Conservation (phyloP, 2,329 filamentous ascomycete species). For the Geosmithia putterillii region DNA sequence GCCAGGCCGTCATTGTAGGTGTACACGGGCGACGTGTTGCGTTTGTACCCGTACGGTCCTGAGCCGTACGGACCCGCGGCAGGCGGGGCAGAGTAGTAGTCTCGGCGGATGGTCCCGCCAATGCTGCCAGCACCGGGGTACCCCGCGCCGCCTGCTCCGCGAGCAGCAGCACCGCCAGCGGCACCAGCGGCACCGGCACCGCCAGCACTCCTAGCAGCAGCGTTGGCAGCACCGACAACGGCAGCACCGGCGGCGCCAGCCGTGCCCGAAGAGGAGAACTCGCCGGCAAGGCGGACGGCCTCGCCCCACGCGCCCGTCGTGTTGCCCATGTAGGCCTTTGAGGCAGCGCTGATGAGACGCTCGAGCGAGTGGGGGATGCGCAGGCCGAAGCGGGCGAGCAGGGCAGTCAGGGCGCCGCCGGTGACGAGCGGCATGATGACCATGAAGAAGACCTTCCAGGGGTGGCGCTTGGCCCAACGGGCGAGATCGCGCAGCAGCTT, state of each 20-base stretch:
- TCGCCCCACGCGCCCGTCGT: slow-evolving; percentile 42
- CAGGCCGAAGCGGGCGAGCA: slow-evolving; percentile 71
- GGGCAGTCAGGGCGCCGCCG: slow-evolving; percentile 66
- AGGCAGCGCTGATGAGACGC: slow-evolving; percentile 29
- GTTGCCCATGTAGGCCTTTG: slow-evolving; percentile 27
- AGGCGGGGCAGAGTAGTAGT: background rate
- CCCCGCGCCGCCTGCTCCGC: too few species aligned
- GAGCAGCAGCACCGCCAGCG: slow-evolving; percentile 1
- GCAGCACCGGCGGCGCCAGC: background rate
- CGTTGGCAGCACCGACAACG: slow-evolving; percentile 1
- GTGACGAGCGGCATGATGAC: slow-evolving; percentile 81
- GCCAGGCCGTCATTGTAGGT: background rate
- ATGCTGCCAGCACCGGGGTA: background rate
- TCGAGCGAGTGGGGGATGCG: slow-evolving; percentile 55
- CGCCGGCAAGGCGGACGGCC: slow-evolving; percentile 31
- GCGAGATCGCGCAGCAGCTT: slow-evolving; percentile 70
- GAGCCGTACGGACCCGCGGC: background rate
- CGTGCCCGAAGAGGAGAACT: slow-evolving; percentile 8
- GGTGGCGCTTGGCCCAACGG: slow-evolving; percentile 72
- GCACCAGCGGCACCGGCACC: background rate
- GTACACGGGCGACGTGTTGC: background rate
- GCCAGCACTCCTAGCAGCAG: background rate
- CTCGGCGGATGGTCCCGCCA: background rate
- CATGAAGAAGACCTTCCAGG: slow-evolving; percentile 75
- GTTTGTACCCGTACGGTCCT: slow-evolving; percentile 1